phyloP scores from a whole-genome alignment of 345 rosid species.

The Linum trigynum region DNA sequence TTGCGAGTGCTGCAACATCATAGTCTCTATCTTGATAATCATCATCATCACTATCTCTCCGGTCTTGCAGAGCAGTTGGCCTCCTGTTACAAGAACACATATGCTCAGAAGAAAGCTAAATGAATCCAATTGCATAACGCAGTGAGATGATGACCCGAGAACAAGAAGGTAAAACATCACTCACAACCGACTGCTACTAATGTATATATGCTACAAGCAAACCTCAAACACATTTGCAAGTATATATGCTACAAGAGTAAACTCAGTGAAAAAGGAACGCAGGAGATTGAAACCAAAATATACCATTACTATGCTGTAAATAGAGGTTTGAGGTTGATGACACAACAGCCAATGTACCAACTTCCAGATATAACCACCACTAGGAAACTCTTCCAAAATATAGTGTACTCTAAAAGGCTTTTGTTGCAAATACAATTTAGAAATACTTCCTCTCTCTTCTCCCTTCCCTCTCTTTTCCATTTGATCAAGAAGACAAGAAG shows the following conservation, averaged over 20 bases:
- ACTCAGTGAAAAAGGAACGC: too few species aligned
- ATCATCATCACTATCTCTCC: slow-evolving; percentile 88
- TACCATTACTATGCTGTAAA: too few species aligned
- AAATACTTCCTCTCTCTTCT: neutral
- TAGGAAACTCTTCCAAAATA: neutral
- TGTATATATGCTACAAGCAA: too few species aligned
- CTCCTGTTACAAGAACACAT: slow-evolving; percentile 43
- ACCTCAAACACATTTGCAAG: too few species aligned
- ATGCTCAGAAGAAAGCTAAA: neutral
- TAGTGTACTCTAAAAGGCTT: neutral
- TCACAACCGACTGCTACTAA: neutral
- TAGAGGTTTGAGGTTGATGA: neutral
- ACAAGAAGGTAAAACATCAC: slow-evolving; percentile 1
- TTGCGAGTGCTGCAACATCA: slow-evolving; percentile 90
- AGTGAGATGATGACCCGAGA: neutral
- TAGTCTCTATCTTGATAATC: slow-evolving; percentile 93
- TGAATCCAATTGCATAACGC: neutral
- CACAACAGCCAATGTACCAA: neutral
- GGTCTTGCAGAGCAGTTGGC: slow-evolving; percentile 77
- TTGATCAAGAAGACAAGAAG: neutral
- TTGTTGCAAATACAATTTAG: neutral
- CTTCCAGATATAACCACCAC: neutral
- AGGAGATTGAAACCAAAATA: too few species aligned
- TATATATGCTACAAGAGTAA: too few species aligned
- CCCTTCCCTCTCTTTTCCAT: neutral